Base-by-base conservation (phyloP, 768 basidiomycete species). In the Kwoniella dendrophila region DNA sequence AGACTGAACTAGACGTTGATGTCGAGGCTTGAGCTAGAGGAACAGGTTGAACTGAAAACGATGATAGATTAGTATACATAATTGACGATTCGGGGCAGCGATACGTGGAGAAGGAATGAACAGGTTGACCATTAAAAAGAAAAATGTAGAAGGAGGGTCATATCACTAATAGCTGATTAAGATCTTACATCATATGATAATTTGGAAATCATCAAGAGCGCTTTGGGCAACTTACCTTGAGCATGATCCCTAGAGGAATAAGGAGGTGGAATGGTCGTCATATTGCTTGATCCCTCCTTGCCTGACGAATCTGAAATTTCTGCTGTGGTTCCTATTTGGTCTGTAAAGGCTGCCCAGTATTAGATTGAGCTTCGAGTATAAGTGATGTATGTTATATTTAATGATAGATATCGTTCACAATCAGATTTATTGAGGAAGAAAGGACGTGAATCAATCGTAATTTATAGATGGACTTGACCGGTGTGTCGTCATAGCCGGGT, bases 181-280 rank as follows among this genome's bases (percentile, higher is more conserved):
- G 48, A 50, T 18, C 48, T 18, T 18, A 5, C n/a, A 29, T 29
- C 26, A 11, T 29, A 16, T 51, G 49, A 53, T 40, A 27, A 7
- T 16, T 34, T 34, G 22, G 26, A 34, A 32, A 33, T 6, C 32
- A 55, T 5, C 18, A 40, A 18, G 14, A 49, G 4, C 26, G n/a
- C 22, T 16, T 32, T 3, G 22, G 26, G n/a, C 10, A n/a, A 56
- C 64, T 49, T 30, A 67, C 65, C 65, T 59, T 67, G 65, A 18
- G 65, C 65, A 67, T 67, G 65, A n/a, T 67, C 65, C 10, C 65
- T 27, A 12, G 61, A 38, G 4, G 60, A 44, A 26, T 67, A 67
- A 41, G 65, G 65, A 12, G 65, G 65, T 32, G 65, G 65, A 2
- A 62, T 50, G 33, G n/a, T 59, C 5, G 65, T 33, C 65, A 67